phyloP scores from a whole-genome alignment of 2,329 filamentous ascomycete genomes.

The Hypoxylon sp. region DNA sequence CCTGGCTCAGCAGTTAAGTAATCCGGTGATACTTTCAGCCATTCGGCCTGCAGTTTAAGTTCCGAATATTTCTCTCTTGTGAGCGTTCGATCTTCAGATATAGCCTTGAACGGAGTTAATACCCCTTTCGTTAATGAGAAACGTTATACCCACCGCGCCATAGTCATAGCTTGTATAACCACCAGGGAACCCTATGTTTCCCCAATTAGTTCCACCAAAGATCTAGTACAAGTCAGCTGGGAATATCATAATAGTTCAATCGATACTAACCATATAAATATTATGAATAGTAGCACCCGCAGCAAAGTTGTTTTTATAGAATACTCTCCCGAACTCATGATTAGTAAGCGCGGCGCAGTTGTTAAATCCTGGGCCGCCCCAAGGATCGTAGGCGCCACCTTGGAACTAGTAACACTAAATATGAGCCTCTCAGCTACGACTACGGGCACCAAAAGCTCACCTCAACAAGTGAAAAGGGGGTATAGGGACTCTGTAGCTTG shows the following conservation, averaged over 20 bases:
- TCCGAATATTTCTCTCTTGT: slow-evolving; percentile 84
- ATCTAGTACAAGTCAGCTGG: slow-evolving; percentile 66
- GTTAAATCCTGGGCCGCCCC: slow-evolving; percentile 78
- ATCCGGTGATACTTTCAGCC: slow-evolving; percentile 78
- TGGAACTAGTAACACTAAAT: slow-evolving; percentile 66
- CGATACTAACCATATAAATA: slow-evolving; percentile 33
- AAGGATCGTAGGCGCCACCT: slow-evolving; percentile 80
- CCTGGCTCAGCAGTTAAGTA: slow-evolving; percentile 74
- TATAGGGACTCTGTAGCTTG: slow-evolving; percentile 72
- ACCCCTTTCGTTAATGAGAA: neutral
- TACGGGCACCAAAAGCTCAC: neutral
- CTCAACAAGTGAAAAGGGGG: slow-evolving; percentile 66
- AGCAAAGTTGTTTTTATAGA: slow-evolving; percentile 82
- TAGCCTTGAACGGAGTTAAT: slow-evolving; percentile 32
- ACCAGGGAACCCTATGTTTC: slow-evolving; percentile 79
- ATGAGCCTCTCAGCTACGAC: neutral
- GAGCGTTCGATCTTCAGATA: slow-evolving; percentile 74
- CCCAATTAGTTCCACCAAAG: slow-evolving; percentile 87
- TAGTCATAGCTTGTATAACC: slow-evolving; percentile 73
- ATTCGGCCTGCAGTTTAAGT: slow-evolving; percentile 81
- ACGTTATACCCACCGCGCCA: slow-evolving; percentile 67
- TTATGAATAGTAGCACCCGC: slow-evolving; percentile 55
- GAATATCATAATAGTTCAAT: slow-evolving; percentile 54
- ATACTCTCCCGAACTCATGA: slow-evolving; percentile 81
- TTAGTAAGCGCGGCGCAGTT: slow-evolving; percentile 75